Base-by-base conservation (phyloP, 2,329 filamentous ascomycete species). In the Cytospora mali region DNA sequence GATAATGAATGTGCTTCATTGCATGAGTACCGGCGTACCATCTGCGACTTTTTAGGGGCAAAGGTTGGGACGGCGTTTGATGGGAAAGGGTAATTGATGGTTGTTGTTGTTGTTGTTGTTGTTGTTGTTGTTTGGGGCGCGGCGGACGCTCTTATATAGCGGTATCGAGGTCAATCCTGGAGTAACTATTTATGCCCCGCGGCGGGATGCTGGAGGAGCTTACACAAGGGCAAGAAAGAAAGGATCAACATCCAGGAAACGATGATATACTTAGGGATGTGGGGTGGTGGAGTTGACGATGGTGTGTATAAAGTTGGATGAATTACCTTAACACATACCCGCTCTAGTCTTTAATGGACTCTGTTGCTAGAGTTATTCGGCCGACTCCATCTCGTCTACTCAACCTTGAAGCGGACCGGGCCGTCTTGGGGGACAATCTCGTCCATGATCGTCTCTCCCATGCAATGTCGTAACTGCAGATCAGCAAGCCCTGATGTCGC, bases 1-100 rank as follows among this genome's bases (percentile, higher is more conserved):
- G 23, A 50, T 28, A 49, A 50, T n/a, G 50, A 48, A 28, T 51
- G 49, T 27, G 51, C 39, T 62, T 52, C n/a, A 29, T 50, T 64
- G 62, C 62, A 64, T 64, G 55, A 42, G 52, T 62, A 58, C 33
- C 42, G 59, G 62, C 62, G 62, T 61, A 57, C n/a, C 31, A 53
- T 31, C 21, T 54, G 50, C 35, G 31, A 25, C 28, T 25, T 39
- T n/a, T 48, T 42, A 48, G 55, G 55, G 61, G 39, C 46, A 42
- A 49, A 29, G 33, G 42, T 27, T 35, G 9, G 27, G 29, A 46
- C 16, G 62, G 59, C 62, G 62, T 62, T 59, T 23, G n/a, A 42
- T 18, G 23, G 21, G 16, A 9, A 7, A n/a, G 33, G 31, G 35
- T 28, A 25, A 14, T 31, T 49, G 42, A 29, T 13, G 29, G 21